A percentile compares a stretch with the other conserved stretches of the same genome.
phyloP scores from a whole-genome alignment of 495 filamentous ascomycete species.

The Monascus purpureus region DNA sequence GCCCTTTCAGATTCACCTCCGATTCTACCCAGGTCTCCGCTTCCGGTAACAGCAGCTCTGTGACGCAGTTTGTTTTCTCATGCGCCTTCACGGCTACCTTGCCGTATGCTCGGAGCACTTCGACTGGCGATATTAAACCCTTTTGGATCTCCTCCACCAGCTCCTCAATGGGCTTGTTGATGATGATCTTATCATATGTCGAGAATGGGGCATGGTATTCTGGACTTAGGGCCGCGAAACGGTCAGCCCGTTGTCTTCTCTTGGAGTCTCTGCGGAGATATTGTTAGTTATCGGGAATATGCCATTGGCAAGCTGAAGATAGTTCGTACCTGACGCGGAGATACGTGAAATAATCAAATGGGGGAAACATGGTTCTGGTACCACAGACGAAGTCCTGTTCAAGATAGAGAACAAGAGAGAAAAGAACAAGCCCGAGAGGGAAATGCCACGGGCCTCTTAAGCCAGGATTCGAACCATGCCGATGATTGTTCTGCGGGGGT shows the following conservation, averaged over 20 bases:
- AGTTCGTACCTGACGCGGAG: slow-evolving; percentile 33
- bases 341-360: slow-evolving; percentile 47
- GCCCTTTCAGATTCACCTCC: slow-evolving; percentile 64
- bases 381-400: not conserved
- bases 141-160: slow-evolving; percentile 69
- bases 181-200: slow-evolving; percentile 42
- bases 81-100: slow-evolving; percentile 81
- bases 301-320: not conserved
- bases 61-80: slow-evolving; percentile 77
- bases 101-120: slow-evolving; percentile 79
- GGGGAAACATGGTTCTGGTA: slow-evolving; percentile 34
- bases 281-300: slow-evolving; percentile 1
- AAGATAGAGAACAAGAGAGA: not conserved
- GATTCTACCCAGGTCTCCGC: slow-evolving; percentile 65
- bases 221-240: slow-evolving; percentile 51
- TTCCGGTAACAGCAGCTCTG: slow-evolving; percentile 70
- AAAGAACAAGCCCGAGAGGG: not conserved
- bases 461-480: too few species aligned
- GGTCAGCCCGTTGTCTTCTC: slow-evolving; percentile 53
- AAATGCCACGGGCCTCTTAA: too few species aligned
- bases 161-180: slow-evolving; percentile 60
- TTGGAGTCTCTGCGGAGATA: slow-evolving; percentile 51
- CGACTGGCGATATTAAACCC: slow-evolving; percentile 45
- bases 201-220: slow-evolving; percentile 54
- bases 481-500: too few species aligned